Conservation (phyloP, 441 rosid species). For the Pelargonium fulgidum region DNA sequence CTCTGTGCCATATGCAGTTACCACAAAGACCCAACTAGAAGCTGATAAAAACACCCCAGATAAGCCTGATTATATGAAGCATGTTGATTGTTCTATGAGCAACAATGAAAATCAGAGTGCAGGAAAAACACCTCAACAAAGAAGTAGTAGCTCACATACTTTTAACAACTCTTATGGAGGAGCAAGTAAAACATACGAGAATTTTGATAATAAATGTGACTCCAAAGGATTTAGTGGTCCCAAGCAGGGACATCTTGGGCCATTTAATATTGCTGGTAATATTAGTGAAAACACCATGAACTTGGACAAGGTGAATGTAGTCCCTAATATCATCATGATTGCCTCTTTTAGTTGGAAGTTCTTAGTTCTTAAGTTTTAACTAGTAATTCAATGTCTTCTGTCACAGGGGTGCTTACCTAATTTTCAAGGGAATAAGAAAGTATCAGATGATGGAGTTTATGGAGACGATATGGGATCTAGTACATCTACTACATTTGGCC, state of each 20-base stretch:
- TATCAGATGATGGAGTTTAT: conserved; percentile 25
- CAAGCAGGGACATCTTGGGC: conserved; percentile 28
- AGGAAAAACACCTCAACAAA: conserved; percentile 1
- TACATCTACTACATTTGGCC: conserved; percentile 6
- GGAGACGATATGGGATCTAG: conserved; percentile 20
- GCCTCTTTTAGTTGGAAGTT: background rate
- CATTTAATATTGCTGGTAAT: conserved; percentile 26
- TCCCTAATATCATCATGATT: background rate
- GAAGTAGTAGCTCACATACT: conserved; percentile 8
- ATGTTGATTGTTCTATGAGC: background rate
- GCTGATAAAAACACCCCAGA: conserved; percentile 2
- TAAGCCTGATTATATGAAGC: conserved; percentile 7
- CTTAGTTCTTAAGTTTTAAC: background rate
- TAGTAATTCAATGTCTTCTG: conserved; percentile 3
- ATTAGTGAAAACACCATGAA: conserved; percentile 21
- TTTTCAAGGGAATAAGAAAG: conserved; percentile 20
- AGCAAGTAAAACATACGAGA: conserved; percentile 20
- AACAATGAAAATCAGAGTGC: background rate
- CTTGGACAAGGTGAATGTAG: conserved; percentile 32
- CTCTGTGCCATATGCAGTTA: background rate
- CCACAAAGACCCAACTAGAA: conserved; percentile 14
- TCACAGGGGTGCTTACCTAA: conserved; percentile 24
- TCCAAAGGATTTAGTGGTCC: conserved; percentile 22
- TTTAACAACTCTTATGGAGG: conserved; percentile 15
- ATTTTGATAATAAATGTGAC: conserved; percentile 19